Evolutionary conservation across 495 filamentous ascomycete species (phyloP), one percentile per base, ranked within the genome.

Genomic region (Monascus purpureus): DNA sequence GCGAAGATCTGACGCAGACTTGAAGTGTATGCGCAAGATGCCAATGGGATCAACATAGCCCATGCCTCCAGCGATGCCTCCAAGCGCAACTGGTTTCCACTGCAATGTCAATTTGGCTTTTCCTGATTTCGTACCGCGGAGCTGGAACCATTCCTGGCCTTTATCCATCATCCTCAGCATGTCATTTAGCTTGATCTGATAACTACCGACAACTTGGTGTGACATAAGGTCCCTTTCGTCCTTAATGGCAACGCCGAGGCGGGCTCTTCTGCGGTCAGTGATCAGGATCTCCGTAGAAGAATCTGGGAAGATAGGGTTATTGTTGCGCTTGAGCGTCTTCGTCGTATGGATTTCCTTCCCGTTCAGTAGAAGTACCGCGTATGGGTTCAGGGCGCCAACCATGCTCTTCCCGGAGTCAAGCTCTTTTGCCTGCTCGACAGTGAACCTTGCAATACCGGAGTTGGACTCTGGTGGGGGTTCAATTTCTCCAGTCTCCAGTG

Each of bases 101-200:
- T 94, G 73, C 13, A 90, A 63, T 42, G 65, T 76, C 70, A 96
- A 69, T 57, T 96, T 94, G 23, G 71, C 83, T 34, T 84, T 78
- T 13, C 92, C 90, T 13, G 72, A 76, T 53, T 85, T 86, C 25
- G 69, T 76, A 2, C 80, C 81, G 36, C 77, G 67, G 16, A 99
- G 70, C 33, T 86, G 80, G 63, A 87, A 96, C 90, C 90, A 99
- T 39, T 95, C 82, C 39, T 90, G 80, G 16, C 90, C 90, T 55
- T 92, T 92, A 32, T 73, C 73, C 75, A 84, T 87, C 56, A 86
- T 65, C 35, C 88, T 80, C 11, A 95, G 55, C 76, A 99, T 80
- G 41, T 94, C 86, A 33, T 93, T 78, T 17, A 96, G 61, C 61
- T 83, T 88, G 52, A 99, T 90, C 46, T 94, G 86, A 50, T 93